Evolutionary conservation across 495 filamentous ascomycete genomes (phyloP), one percentile per base, ranked within the genome.

Genomic region (Aspergillus kassunensis): DNA sequence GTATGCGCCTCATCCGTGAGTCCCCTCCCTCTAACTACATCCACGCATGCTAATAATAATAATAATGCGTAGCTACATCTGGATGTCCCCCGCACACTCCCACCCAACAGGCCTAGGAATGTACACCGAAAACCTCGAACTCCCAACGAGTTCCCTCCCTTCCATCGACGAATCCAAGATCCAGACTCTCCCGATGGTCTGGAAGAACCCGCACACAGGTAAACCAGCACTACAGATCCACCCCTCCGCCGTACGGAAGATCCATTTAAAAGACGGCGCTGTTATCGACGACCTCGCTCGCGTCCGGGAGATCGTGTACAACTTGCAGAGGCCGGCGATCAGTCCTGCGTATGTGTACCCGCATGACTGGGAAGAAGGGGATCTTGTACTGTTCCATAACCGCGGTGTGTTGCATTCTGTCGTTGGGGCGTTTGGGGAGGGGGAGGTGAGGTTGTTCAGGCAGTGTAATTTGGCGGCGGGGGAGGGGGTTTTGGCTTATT

Each of bases 321-420:
- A 77, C 12, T 56, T 89, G 34, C 86, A 89, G 65, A 73, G 86
- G n/a, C 85, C 86, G 0, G 86, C 76, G 0, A 89, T 89, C 51
- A 79, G 75, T 16, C 85, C 87, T 1, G 63, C 74, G 49, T 76
- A 74, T 55, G 87, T 88, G 27, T 89, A 88, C 65, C 65, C 84
- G 10, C 83, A 89, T 64, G 86, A 89, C 55, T 89, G 86, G 86
- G 75, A 81, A 54, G 82, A 87, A 57, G 85, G 86, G 7, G 85
- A 88, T 56, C 65, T 88, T 45, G 86, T 88, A 4, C 64, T 89
- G 27, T 89, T 89, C 63, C 82, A 89, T 57, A 89, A 89, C 60
- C 79, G 84, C 9, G 86, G 85, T 1, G 76, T 88, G 18, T 55
- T 89, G 44, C 86, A 90, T 64, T 81, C 80, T 4, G 85, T 89